Evolutionary conservation across 768 basidiomycete genomes (phyloP).

Genomic region (Collybiopsis confluens): DNA sequence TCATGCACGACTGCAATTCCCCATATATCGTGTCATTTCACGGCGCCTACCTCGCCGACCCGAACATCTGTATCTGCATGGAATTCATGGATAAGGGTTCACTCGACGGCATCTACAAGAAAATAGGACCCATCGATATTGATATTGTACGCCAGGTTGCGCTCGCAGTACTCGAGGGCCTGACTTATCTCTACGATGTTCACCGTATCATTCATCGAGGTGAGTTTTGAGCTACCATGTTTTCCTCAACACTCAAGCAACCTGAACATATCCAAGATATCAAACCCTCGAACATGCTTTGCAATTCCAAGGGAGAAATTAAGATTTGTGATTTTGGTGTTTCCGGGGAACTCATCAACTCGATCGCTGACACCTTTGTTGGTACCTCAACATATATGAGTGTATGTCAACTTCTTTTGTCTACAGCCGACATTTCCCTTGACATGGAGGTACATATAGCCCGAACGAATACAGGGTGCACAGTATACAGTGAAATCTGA

Average conservation of each 20-base stretch:
- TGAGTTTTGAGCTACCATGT: conserved; percentile 35
- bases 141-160: conserved; percentile 92
- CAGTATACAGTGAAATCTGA: conserved; percentile 99
- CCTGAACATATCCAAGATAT: conserved; percentile 62
- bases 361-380: conserved; percentile 98
- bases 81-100: conserved; percentile 94
- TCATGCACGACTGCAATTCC: conserved; percentile 97
- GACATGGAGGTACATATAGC: conserved; percentile 54
- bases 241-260: conserved; percentile 10
- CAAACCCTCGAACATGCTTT: conserved; percentile 97
- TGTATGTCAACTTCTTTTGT: conserved; percentile 48
- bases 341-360: conserved; percentile 97
- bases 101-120: conserved; percentile 93
- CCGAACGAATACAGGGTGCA: conserved; percentile 97
- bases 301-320: conserved; percentile 91
- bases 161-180: conserved; percentile 88
- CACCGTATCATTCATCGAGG: conserved; percentile 99
- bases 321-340: conserved; percentile 99
- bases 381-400: conserved; percentile 99
- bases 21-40: conserved; percentile 95
- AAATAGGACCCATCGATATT: conserved; percentile 89
- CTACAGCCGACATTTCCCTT: conserved; percentile 11
- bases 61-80: conserved; percentile 99
- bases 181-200: conserved; percentile 96
- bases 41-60: conserved; percentile 94